Evolutionary conservation across 1,284 basidiomycete species (phyloP), one percentile per base, ranked within the genome.

Genomic region (Microbotryum intermedium): DNA sequence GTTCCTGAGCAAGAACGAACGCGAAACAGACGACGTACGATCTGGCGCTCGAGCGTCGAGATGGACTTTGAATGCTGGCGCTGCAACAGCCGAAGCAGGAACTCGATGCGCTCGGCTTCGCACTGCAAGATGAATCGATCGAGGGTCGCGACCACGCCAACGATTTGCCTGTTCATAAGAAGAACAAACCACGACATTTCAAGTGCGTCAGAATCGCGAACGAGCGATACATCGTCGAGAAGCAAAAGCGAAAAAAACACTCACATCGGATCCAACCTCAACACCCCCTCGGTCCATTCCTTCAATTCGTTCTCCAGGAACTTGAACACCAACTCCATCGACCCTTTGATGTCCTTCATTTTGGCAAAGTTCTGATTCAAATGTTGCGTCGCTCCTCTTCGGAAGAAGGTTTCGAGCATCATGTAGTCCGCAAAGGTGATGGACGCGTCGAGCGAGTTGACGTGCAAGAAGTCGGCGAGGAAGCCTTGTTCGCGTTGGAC

Each of bases 371-470:
- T 79, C 50, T 82, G 79, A 8, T 57, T 58, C 30, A 66, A 46
- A 48, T 60, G 60, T n/a, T 86, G 79, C 10, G 86, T 81, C 3
- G 94, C 94, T 70, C 95, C 88, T 44, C 93, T 80, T 26, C 89
- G 81, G 79, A 97, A 97, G 76, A 95, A 97, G 58, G 85, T 88
- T 73, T 97, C 94, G 62, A 98, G 77, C 52, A 86, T 84, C 83
- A 92, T 90, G 71, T 95, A 93, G 75, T 97, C 94, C 10, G 94
- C 94, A 75, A 92, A 98, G 0, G 94, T 97, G 21, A 90, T 80
- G 26, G 84, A 84, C 49, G 84, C 83, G 70, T 94, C 90, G 65
- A 88, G 86, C 3, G 65, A 45, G 61, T 75, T 74, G 72, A 95
- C 87, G 72, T 94, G 91, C 49, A 98, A 77, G 73, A 97, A 92